phyloP scores from a whole-genome alignment of 192 early-diverging fungal species.

The Coemansia sp. region DNA sequence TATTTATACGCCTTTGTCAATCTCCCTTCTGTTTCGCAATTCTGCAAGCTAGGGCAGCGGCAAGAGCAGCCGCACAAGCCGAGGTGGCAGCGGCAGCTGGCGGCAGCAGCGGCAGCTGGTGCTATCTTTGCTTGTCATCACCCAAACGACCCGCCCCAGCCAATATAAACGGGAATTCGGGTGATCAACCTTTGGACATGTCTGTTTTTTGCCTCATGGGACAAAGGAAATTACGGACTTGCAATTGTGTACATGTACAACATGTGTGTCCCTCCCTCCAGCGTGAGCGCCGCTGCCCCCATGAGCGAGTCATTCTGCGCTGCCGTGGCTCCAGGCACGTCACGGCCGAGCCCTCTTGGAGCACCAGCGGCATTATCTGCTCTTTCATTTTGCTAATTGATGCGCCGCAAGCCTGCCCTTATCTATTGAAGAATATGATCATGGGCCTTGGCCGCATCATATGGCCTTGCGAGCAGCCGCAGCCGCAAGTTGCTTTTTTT shows the following conservation, averaged over 20 bases:
- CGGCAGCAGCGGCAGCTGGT: neutral
- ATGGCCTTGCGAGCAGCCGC: slow-evolving; percentile 1
- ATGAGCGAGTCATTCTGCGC: neutral
- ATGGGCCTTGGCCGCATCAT: slow-evolving; percentile 6
- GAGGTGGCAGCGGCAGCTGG: too few relatives aligned
- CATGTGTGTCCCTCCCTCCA: neutral
- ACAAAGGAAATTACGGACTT: neutral
- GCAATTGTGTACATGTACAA: neutral
- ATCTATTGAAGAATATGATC: slow-evolving; percentile 2
- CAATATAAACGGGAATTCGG: slow-evolving; percentile 1
- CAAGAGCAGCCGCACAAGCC: too few relatives aligned
- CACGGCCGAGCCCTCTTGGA: neutral
- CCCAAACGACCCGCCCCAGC: neutral
- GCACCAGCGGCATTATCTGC: neutral
- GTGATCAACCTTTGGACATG: neutral
- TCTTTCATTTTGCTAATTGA: neutral
- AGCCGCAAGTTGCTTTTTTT: neutral
- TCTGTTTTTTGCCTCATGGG: neutral
- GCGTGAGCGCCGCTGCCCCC: neutral
- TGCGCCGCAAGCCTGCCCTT: neutral
- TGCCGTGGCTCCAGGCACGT: slow-evolving; percentile 1
- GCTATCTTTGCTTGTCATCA: neutral
- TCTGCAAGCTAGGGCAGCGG: too few relatives aligned
- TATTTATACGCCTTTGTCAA: slow-evolving; percentile 4
- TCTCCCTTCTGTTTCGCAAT: too few relatives aligned